phyloP scores from a whole-genome alignment of 192 early-diverging fungal species.

The Phycomyces blakesleeanus region DNA sequence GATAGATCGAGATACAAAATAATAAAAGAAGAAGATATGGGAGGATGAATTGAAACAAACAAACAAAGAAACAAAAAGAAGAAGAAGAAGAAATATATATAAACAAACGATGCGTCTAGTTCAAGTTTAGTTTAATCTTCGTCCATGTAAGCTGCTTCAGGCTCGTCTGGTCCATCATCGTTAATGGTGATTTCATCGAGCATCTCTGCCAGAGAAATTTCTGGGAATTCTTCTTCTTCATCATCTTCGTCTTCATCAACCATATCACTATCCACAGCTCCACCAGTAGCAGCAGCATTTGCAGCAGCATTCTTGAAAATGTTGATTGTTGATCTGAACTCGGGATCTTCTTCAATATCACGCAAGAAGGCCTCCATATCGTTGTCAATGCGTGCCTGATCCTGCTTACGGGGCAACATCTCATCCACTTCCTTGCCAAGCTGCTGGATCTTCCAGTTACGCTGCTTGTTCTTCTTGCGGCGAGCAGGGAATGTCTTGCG shows the following conservation, averaged over 20 bases:
- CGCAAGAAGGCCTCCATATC: constrained; percentile 96
- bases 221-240: constrained; percentile 90
- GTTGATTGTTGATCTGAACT: constrained; percentile 91
- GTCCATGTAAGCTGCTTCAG: constrained; percentile 15
- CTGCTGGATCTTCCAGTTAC: constrained; percentile 90
- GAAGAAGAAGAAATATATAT: no score
- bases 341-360: constrained; percentile 97
- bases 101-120: no score
- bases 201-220: constrained; percentile 89
- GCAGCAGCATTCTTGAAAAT: constrained; percentile 70
- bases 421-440: constrained; percentile 90
- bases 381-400: constrained; percentile 70
- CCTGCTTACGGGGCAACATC: constrained; percentile 71
- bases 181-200: constrained; percentile 84
- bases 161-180: constrained; percentile 51
- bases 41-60: no score
- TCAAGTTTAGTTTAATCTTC: constrained; percentile 36
- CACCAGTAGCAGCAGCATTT: constrained; percentile 24
- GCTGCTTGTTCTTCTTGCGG: constrained; percentile 77
- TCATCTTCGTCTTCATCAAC: constrained; percentile 45
- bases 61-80: no score
- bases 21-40: no score
- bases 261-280: constrained; percentile 40
- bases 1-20: no score
- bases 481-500: constrained; percentile 89